Evolutionary conservation across 768 basidiomycete species (phyloP).

Genomic region (Brasilioporus rufonigricans): DNA sequence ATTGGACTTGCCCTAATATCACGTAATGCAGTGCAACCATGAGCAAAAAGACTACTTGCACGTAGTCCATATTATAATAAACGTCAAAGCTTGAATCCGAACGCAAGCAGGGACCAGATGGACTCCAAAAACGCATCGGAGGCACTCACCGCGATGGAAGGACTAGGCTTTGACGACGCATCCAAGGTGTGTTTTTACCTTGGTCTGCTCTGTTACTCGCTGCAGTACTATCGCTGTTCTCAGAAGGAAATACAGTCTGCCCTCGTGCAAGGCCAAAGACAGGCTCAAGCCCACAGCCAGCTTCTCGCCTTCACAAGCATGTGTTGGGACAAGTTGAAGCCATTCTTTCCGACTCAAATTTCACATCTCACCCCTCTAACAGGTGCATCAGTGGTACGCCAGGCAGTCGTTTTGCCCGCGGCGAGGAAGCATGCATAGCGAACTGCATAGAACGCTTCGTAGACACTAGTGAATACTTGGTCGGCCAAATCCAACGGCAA

Average conservation of each 20-base stretch:
- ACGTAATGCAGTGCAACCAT: slow-evolving; percentile 25
- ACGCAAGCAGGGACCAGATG: slow-evolving; percentile 8
- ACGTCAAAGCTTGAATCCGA: neutral
- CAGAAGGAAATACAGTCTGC: slow-evolving; percentile 84
- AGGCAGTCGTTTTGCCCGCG: slow-evolving; percentile 71
- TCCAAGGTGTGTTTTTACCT: slow-evolving; percentile 53
- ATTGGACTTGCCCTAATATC: slow-evolving; percentile 12
- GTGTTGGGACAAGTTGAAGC: slow-evolving; percentile 89
- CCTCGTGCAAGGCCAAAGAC: slow-evolving; percentile 78
- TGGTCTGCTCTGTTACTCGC: neutral
- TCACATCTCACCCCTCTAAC: slow-evolving; percentile 12
- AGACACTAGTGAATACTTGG: slow-evolving; percentile 81
- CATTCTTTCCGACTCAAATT: neutral
- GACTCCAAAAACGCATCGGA: slow-evolving; percentile 26
- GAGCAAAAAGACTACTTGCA: too few species aligned
- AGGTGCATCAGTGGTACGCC: slow-evolving; percentile 84
- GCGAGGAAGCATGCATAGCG: slow-evolving; percentile 77
- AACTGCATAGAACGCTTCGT: slow-evolving; percentile 94
- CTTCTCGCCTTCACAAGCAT: slow-evolving; percentile 79
- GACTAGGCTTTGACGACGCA: slow-evolving; percentile 62
- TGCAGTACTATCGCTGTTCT: neutral
- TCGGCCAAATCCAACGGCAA: slow-evolving; percentile 55
- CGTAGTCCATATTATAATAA: too few species aligned
- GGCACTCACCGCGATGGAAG: slow-evolving; percentile 38
- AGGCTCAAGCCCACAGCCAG: slow-evolving; percentile 70